Base-by-base conservation (phyloP, 257 asterid genomes). In the Orobanche coerulescens region DNA sequence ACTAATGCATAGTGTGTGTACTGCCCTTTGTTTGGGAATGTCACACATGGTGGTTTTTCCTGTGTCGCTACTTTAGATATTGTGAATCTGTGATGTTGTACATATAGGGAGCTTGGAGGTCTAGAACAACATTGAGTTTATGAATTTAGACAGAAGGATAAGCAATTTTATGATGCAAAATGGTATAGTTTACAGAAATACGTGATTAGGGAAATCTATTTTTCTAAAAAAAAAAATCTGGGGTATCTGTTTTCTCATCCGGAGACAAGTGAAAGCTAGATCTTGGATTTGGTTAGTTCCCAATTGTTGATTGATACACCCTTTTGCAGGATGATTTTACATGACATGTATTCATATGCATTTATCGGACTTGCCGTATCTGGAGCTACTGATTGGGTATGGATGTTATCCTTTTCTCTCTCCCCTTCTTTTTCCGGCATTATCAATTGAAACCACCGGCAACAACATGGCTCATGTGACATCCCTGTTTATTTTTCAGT, bases 361-460 rank as follows among this genome's bases (percentile, higher is more conserved):
- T 86, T 86, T 78, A 64, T 86, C 71, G 96, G 94, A 31, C 90
- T 92, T 43, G 95, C 84, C 44, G 51, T 92, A 65, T 80, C 98
- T 5, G 98, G 98, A 66, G 95, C 91, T 36, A 73, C 86, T 61
- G 98, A 92, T 72, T 92, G 98, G 98, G 98, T 92, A 81, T 53
- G 79, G 28, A 36, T 51, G 53, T 47, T 52, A 20, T 51, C 50
- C 24, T 66, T 57, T 67, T 34, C 6, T n/a, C 5, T 8, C 7
- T 13, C 52, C 54, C 11, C 14, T 62, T 48, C 50, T 44, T 36
- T 53, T 54, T 37, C 3, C 13, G 47, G 52, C 43, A 14, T 49
- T 46, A 24, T 51, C 11, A 18, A 2, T 57, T 36, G 46, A 52
- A 12, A 26, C 47, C 19, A 6, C 34, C 16, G 14, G 58, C n/a